A percentile compares a stretch with the other conserved stretches of the same genome.
Conservation (phyloP, 129 eudicot genomes). For the Lactuca sativa region DNA sequence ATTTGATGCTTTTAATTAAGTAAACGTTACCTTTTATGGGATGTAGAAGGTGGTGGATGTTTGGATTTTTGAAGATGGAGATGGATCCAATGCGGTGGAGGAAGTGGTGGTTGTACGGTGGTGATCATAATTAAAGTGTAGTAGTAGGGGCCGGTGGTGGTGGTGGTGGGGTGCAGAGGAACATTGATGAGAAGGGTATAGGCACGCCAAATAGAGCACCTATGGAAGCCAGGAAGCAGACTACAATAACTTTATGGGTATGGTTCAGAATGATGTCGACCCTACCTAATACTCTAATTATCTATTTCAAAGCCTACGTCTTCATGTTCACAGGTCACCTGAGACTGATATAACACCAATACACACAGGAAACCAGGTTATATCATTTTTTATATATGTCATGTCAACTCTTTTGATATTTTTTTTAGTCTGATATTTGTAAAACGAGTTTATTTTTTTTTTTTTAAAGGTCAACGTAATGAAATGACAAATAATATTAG, state of each 20-base stretch:
- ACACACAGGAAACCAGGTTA: not conserved
- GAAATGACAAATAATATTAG: too few relatives aligned
- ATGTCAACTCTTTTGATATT: not conserved
- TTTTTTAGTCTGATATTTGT: too few relatives aligned
- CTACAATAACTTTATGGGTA: constrained; percentile 29
- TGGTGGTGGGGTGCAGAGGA: constrained; percentile 30
- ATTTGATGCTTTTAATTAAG: not conserved
- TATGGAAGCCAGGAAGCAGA: constrained; percentile 7
- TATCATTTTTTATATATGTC: not conserved
- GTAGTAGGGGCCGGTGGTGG: not conserved
- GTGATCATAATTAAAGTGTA: constrained; percentile 26
- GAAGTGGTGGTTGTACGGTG: constrained; percentile 18
- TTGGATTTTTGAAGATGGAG: constrained; percentile 2
- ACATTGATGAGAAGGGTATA: constrained; percentile 26
- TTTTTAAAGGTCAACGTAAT: too few relatives aligned
- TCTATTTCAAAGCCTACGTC: not conserved
- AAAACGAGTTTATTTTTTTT: too few relatives aligned
- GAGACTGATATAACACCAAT: constrained; percentile 17
- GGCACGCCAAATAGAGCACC: constrained; percentile 38
- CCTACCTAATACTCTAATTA: constrained; percentile 15
- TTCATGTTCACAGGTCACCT: constrained; percentile 18
- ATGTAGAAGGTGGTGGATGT: not conserved
- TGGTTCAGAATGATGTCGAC: constrained; percentile 40
- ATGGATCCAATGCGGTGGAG: constrained; percentile 14
- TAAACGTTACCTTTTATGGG: not conserved